Base-by-base conservation (phyloP, 1,139 yeast genomes). In the Kluyveromyces marxianus region DNA sequence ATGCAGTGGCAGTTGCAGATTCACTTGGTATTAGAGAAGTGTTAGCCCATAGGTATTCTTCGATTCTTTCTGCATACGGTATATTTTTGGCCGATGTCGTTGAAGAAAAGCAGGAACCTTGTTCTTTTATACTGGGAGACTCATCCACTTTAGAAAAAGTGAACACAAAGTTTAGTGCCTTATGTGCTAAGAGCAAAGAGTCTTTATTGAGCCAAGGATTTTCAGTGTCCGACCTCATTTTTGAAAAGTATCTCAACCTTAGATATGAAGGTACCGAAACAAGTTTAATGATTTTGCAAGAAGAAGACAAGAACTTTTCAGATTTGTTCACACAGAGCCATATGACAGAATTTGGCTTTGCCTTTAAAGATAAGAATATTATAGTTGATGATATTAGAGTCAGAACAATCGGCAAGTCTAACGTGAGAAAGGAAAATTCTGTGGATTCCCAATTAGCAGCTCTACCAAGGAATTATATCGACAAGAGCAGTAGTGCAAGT, bases 201-300 rank as follows among this genome's bases (percentile, higher is more conserved):
- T 70, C 68, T 39, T 67, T 79, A 25, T 46, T 50, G 3, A 54
- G 57, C 3, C 83, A 76, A 59, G 85, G 84, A 0, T 74, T 77
- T 48, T 48, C 59, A 2, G 62, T 60, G 25, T 50, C 57, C 3
- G 61, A 65, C 26, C 63, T 78, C 28, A 56, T 49, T 27, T 69
- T 75, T 45, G 95, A 88, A 56, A 75, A 76, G 31, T 85, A 76
- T 54, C 69, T 88, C 53, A 89, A 89, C 60, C 70, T 90, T 73
- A 74, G 94, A 57, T 90, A 86, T 62, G 78, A 79, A 50, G 97
- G 97, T 4, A 83, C 96, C 21, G 97, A 89, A 59, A 83, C 96
- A 2, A 82, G 83, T 40, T 69, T 90, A 52, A 83, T 89, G 81
- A 78, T 86, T 34, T 58, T 68, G 44, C 74, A 62, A 50, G 60